Evolutionary conservation across 345 rosid genomes (phyloP).

Genomic region (Erysimum cheiranthoides): DNA sequence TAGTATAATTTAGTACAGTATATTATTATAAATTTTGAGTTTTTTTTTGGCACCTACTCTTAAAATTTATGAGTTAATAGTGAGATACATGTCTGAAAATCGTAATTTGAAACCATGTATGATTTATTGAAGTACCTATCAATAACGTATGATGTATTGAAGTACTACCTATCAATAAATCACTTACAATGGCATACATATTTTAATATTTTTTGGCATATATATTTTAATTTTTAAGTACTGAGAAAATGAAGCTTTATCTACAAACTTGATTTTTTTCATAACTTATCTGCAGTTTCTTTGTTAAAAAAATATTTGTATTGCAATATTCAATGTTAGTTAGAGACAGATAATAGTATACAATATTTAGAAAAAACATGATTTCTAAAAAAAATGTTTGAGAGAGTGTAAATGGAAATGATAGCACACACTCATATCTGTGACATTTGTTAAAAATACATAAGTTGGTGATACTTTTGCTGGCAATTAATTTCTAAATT

Average conservation of each 20-base stretch:
- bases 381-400: not conserved
- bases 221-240: not conserved
- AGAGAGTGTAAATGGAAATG: not conserved
- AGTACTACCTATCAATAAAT: too few relatives aligned
- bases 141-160: too few relatives aligned
- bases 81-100: too few relatives aligned
- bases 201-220: not conserved
- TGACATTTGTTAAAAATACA: conserved; percentile 17
- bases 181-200: not conserved
- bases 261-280: too few relatives aligned
- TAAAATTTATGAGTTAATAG: too few relatives aligned
- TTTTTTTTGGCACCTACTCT: too few relatives aligned
- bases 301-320: not conserved
- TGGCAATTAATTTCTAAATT: conserved; percentile 39
- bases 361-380: not conserved
- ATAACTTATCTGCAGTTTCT: too few relatives aligned
- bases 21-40: too few relatives aligned
- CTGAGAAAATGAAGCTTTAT: not conserved
- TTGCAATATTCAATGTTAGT: not conserved
- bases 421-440: not conserved
- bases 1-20: too few relatives aligned
- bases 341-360: not conserved
- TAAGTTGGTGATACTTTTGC: conserved; percentile 25
- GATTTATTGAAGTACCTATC: too few relatives aligned
- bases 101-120: too few relatives aligned